phyloP scores from a whole-genome alignment of 768 basidiomycete species.

The Tubosaeta brunneosetosa region DNA sequence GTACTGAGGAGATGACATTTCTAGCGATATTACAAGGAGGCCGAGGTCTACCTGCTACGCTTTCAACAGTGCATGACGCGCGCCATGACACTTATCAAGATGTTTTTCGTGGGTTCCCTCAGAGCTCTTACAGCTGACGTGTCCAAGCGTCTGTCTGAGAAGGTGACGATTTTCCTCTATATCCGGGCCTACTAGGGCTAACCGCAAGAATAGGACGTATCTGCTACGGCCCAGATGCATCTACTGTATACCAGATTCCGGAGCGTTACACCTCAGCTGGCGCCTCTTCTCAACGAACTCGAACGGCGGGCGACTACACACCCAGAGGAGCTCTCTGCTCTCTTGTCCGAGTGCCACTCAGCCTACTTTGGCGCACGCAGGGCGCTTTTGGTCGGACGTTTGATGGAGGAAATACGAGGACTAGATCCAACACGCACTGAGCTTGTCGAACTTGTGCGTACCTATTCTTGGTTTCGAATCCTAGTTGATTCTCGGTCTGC shows the following conservation, averaged over 20 bases:
- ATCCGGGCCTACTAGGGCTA: background rate
- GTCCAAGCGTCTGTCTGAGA: slow-evolving; percentile 67
- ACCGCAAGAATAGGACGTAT: slow-evolving; percentile 53
- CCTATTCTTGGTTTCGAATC: background rate
- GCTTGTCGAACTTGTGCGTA: slow-evolving; percentile 78
- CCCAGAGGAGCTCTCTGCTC: slow-evolving; percentile 77
- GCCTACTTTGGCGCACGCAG: slow-evolving; percentile 80
- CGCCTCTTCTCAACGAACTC: slow-evolving; percentile 79
- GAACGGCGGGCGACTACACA: slow-evolving; percentile 71
- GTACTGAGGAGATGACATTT: slow-evolving; percentile 2
- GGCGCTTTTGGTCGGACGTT: slow-evolving; percentile 61
- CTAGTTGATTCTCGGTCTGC: background rate
- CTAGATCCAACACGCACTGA: slow-evolving; percentile 78
- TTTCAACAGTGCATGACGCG: slow-evolving; percentile 99
- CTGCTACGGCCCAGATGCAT: slow-evolving; percentile 73
- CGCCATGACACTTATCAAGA: slow-evolving; percentile 96
- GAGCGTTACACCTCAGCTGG: slow-evolving; percentile 63
- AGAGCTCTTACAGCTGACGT: slow-evolving; percentile 77
- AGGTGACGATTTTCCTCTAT: slow-evolving; percentile 37
- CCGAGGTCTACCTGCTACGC: slow-evolving; percentile 90
- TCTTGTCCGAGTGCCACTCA: slow-evolving; percentile 82
- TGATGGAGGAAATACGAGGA: slow-evolving; percentile 77
- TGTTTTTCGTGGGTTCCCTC: slow-evolving; percentile 89
- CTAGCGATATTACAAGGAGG: slow-evolving; percentile 87
- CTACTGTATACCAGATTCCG: slow-evolving; percentile 88